phyloP scores from a whole-genome alignment of 1,139 yeast species.

The Yamadazyma kanchanaburiensis region DNA sequence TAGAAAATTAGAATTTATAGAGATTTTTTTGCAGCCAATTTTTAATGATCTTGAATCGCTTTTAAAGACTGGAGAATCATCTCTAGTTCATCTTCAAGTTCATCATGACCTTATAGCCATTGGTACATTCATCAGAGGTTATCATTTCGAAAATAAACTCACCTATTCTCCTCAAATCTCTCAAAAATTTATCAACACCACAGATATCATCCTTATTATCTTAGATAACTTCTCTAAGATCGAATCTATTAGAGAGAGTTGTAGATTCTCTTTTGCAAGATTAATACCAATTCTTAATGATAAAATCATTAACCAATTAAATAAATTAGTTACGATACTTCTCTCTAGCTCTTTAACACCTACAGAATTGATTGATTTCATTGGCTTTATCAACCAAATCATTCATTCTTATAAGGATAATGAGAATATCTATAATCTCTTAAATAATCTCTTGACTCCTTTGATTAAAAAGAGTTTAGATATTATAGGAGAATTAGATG shows the following conservation, averaged over 20 bases:
- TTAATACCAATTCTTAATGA: conserved; percentile 66
- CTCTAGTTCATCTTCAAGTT: conserved; percentile 57
- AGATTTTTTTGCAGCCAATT: conserved; percentile 70
- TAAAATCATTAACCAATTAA: conserved; percentile 53
- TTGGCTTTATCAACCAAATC: conserved; percentile 84
- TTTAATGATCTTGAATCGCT: conserved; percentile 64
- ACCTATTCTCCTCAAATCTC: conserved; percentile 34
- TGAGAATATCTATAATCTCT: conserved; percentile 66
- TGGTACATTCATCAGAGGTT: conserved; percentile 87
- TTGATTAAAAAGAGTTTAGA: conserved; percentile 63
- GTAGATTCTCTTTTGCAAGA: conserved; percentile 84
- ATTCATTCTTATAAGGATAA: conserved; percentile 72
- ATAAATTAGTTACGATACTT: conserved; percentile 70
- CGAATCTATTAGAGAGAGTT: conserved; percentile 77
- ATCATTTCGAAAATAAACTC: conserved; percentile 42
- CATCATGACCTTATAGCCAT: conserved; percentile 87
- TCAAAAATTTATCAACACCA: conserved; percentile 62
- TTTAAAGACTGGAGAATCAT: conserved; percentile 10
- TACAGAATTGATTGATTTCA: conserved; percentile 73
- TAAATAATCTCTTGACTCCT: conserved; percentile 72
- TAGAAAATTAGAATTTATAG: conserved; percentile 47
- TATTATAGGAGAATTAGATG: conserved; percentile 32
- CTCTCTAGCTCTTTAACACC: conserved; percentile 60
- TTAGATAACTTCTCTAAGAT: conserved; percentile 68
- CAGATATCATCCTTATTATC: conserved; percentile 82